Evolutionary conservation across 2,329 filamentous ascomycete species (phyloP).

Genomic region (Ascochyta clinopodiicola): DNA sequence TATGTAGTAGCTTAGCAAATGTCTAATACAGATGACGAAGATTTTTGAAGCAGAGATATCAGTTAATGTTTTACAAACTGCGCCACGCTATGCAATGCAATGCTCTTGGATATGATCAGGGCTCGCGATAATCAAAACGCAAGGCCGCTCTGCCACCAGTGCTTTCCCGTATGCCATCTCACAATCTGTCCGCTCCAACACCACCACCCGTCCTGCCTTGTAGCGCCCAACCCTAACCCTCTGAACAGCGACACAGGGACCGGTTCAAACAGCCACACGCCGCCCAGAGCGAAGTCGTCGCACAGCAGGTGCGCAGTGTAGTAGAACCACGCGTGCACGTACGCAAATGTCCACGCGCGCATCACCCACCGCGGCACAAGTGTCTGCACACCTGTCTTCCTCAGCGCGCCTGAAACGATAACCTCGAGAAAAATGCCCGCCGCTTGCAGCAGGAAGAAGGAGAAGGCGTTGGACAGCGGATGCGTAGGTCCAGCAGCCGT

Average conservation of each 20-base stretch:
- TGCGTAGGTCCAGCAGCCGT: constrained; percentile 63
- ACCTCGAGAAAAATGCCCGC: constrained; percentile 69
- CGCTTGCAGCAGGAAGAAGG: constrained; percentile 77
- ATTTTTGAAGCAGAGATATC: too few species aligned
- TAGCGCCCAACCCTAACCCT: constrained; percentile 66
- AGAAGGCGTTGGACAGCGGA: constrained; percentile 59
- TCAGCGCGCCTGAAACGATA: constrained; percentile 31
- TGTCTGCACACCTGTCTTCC: constrained; percentile 40
- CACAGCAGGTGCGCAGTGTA: constrained; percentile 69
- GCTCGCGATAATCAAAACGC: constrained; percentile 41
- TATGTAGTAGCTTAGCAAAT: constrained; percentile 10
- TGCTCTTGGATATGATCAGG: too few species aligned
- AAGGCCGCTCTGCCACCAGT: constrained; percentile 69
- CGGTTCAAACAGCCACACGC: constrained; percentile 82
- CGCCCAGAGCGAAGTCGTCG: constrained; percentile 76
- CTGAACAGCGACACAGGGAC: constrained; percentile 77
- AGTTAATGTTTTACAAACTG: neutral
- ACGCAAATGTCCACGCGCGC: constrained; percentile 65
- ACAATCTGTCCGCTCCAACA: constrained; percentile 66
- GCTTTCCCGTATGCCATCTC: constrained; percentile 64
- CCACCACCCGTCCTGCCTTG: constrained; percentile 67
- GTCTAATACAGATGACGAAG: neutral
- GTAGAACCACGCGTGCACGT: constrained; percentile 71
- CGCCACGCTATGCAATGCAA: neutral
- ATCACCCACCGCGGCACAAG: constrained; percentile 56